phyloP scores from a whole-genome alignment of 2,329 filamentous ascomycete genomes.

The Fusarium palustre region DNA sequence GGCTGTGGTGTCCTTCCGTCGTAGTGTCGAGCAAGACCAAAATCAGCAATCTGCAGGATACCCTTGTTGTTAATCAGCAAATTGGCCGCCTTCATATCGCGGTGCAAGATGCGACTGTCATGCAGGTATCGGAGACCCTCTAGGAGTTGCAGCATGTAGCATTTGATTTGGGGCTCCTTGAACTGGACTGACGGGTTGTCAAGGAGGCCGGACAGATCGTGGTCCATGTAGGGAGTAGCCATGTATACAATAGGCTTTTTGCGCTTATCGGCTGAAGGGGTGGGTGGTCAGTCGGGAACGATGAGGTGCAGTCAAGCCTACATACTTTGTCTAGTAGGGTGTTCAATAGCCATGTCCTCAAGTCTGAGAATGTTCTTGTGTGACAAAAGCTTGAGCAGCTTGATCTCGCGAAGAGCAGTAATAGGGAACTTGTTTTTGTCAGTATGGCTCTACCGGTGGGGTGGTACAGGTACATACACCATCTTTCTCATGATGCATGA shows the following conservation, averaged over 20 bases:
- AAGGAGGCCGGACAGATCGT: conserved; percentile 95
- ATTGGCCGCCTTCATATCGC: conserved; percentile 99
- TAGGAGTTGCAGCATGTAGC: conserved; percentile 93
- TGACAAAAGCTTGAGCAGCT: conserved; percentile 93
- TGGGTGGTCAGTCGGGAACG: conserved; percentile 17
- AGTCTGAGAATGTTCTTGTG: conserved; percentile 88
- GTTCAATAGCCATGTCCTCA: conserved; percentile 96
- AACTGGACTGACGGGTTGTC: conserved; percentile 94
- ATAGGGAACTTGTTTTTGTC: conserved; percentile 81
- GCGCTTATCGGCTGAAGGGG: conserved; percentile 73
- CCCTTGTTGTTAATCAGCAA: conserved; percentile 95
- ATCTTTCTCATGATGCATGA: conserved; percentile 99
- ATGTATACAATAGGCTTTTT: conserved; percentile 95
- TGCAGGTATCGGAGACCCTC: conserved; percentile 92
- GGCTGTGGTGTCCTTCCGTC: conserved; percentile 83
- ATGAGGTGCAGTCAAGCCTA: conserved; percentile 8
- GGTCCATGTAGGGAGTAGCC: conserved; percentile 99
- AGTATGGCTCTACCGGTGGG: conserved; percentile 18
- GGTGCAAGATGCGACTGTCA: conserved; percentile 88
- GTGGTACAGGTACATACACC: conserved; percentile 67
- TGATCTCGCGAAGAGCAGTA: conserved; percentile 96
- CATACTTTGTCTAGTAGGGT: conserved; percentile 70
- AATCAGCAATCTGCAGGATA: conserved; percentile 96
- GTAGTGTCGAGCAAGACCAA: conserved; percentile 93
- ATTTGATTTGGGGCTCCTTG: conserved; percentile 93